These are phyloP conservation scores for Lichtheimia ornata DNA, from an alignment of 371 early-diverging fungal genomes.

Conservation along the genomic window DNA sequence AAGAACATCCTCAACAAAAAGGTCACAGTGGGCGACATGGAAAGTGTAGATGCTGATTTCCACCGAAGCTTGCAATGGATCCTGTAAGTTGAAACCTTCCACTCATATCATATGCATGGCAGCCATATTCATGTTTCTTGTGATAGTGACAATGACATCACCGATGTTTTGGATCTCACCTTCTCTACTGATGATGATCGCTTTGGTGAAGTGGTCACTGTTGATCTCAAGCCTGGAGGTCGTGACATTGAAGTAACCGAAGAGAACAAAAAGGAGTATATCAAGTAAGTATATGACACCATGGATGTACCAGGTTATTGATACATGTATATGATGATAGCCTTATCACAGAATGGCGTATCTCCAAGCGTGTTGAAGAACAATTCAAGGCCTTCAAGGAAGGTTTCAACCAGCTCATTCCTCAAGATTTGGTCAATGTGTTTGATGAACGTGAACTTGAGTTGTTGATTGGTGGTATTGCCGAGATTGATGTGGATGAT, in stretches of 20 bases:
- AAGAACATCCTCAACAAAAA: constrained; percentile 92
- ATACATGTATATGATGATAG: constrained; percentile 17
- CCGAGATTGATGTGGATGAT: constrained; percentile 98
- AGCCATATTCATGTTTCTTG: neutral
- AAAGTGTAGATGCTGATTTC: constrained; percentile 93
- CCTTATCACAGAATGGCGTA: constrained; percentile 81
- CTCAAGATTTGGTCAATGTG: constrained; percentile 87
- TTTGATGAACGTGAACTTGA: constrained; percentile 98
- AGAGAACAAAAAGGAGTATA: constrained; percentile 95
- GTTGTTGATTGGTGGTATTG: constrained; percentile 95
- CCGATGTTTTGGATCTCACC: constrained; percentile 84
- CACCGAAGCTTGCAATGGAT: constrained; percentile 92
- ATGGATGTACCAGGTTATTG: neutral
- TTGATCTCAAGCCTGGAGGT: constrained; percentile 90
- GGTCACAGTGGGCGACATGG: constrained; percentile 89
- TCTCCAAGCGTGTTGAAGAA: constrained; percentile 85
- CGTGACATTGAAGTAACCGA: constrained; percentile 91
- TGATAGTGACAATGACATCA: constrained; percentile 79
- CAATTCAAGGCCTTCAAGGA: constrained; percentile 91
- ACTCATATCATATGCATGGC: neutral
- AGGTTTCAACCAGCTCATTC: constrained; percentile 96
- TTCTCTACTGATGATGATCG: constrained; percentile 90
- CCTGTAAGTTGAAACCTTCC: constrained; percentile 51
- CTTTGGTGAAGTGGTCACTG: constrained; percentile 87
- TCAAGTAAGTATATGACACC: constrained; percentile 56